These are phyloP conservation scores for Exophiala sideris DNA, from an alignment of 2,329 filamentous ascomycete genomes.

Conservation along the genomic window DNA sequence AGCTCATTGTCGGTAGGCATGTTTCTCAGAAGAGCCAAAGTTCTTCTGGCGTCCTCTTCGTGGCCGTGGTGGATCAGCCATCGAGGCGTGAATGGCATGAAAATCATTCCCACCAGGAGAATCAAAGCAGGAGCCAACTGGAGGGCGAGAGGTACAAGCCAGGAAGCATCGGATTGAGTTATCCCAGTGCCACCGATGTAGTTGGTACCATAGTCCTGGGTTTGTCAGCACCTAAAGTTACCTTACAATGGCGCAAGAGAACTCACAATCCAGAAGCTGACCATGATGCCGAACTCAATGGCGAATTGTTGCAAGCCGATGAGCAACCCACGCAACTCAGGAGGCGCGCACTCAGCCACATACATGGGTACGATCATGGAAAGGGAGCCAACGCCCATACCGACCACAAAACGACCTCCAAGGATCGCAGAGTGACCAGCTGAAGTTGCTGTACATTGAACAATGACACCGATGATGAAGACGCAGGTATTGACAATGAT, in stretches of 20 bases:
- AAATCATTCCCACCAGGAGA: slow-evolving; percentile 37
- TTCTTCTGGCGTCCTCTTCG: slow-evolving; percentile 64
- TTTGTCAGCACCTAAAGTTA: slow-evolving; percentile 13
- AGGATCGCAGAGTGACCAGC: slow-evolving; percentile 34
- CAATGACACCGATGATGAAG: slow-evolving; percentile 38
- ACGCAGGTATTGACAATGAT: slow-evolving; percentile 35
- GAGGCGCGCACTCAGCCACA: slow-evolving; percentile 35
- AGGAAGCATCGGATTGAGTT: slow-evolving; percentile 64
- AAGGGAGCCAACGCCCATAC: slow-evolving; percentile 42
- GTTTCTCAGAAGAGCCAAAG: slow-evolving; percentile 62
- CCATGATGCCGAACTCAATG: slow-evolving; percentile 45
- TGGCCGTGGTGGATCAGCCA: slow-evolving; percentile 68
- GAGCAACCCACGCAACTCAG: slow-evolving; percentile 41
- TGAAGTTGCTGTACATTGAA: slow-evolving; percentile 47
- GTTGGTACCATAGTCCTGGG: slow-evolving; percentile 48
- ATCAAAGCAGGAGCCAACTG: slow-evolving; percentile 44
- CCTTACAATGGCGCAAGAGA: background rate
- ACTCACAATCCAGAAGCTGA: slow-evolving; percentile 39
- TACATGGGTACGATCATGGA: slow-evolving; percentile 43
- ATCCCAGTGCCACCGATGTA: slow-evolving; percentile 62
- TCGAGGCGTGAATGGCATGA: slow-evolving; percentile 55
- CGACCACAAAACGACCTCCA: slow-evolving; percentile 39
- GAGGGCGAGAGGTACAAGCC: slow-evolving; percentile 64
- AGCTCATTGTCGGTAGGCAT: slow-evolving; percentile 28
- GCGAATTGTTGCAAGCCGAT: slow-evolving; percentile 43